Evolutionary conservation across 2,329 filamentous ascomycete genomes (phyloP), one percentile per base, ranked within the genome.

Genomic region (Diaporthe citriasiana): DNA sequence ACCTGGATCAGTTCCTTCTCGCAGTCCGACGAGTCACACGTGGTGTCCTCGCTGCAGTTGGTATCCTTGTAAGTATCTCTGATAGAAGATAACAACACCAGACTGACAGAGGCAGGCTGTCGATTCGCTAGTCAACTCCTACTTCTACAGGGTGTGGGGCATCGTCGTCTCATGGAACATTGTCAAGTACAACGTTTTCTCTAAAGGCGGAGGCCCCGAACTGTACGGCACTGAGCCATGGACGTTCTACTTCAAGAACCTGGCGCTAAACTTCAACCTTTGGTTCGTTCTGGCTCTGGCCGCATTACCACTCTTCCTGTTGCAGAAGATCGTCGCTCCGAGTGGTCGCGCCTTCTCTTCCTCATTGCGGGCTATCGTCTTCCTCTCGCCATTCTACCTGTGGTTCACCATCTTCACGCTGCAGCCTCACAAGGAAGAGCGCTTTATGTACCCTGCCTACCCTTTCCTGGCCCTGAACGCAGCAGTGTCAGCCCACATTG

Each of bases 401-500:
- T 99, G 97, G 97, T 89, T 99, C 38, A 90, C 85, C 4, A 97
- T 98, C 76, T 98, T 99, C 84, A 96, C 94, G 0, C 82, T 93
- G 12, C 97, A 99, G 81, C 94, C 97, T 22, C 97, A 99, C 85
- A 99, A 99, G 80, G 97, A 99, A 82, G 97, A 99, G 84, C 89
- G 97, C 9, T 99, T 99, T 86, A 98, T 99, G 95, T 99, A 98
- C 80, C 97, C 97, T 0, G 94, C 91, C 2, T 99, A 99, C 79
- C 97, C 97, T 0, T 95, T 96, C 76, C 87, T 99, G 50, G 93
- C 94, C 0, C 87, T 99, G 47, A 98, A 98, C 79, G 95, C 95
- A 3, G 94, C 96, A 12, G 89, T 98, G 70, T 90, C 94, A 5
- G 85, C 97, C 47, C 95, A 98, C 82, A 93, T 97, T 73, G 80